Percentiles rank a stretch among this genome's conserved stretches.
phyloP scores from a whole-genome alignment of 1,284 basidiomycete genomes.

The Ceratobasidium sp. region DNA sequence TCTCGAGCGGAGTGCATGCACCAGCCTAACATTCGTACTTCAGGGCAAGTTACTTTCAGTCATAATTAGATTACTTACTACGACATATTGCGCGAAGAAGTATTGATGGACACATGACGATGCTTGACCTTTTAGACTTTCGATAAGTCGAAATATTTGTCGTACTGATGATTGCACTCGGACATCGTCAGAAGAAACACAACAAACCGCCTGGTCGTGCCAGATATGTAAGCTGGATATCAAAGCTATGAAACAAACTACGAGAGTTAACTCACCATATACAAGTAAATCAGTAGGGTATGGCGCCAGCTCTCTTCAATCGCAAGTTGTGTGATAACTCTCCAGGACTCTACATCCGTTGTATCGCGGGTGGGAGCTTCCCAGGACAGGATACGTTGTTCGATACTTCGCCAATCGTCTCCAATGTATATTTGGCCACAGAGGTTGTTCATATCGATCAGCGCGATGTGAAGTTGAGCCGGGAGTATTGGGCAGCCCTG shows the following conservation, averaged over 20 bases:
- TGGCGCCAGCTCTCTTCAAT: constrained; percentile 23
- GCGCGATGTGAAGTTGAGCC: not conserved
- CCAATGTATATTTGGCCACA: not conserved
- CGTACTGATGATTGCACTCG: constrained; percentile 1
- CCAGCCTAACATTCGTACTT: constrained; percentile 4
- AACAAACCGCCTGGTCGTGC: too few species aligned
- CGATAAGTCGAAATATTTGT: not conserved
- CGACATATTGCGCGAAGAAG: constrained; percentile 11
- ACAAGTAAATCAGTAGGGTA: constrained; percentile 6
- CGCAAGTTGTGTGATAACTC: not conserved
- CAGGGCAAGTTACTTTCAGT: not conserved
- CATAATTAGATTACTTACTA: not conserved
- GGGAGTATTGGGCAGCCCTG: constrained; percentile 19
- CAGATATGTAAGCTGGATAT: too few species aligned
- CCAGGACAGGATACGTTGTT: not conserved
- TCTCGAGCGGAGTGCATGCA: constrained; percentile 18
- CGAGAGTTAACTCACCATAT: constrained; percentile 12
- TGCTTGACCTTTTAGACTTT: not conserved
- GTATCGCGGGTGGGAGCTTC: not conserved
- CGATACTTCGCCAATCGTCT: not conserved
- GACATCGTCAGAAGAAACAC: not conserved
- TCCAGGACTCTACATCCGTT: constrained; percentile 5
- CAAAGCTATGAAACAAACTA: not conserved
- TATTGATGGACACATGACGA: not conserved
- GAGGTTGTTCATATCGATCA: not conserved